phyloP scores from a whole-genome alignment of 768 basidiomycete species.

The Mycena galopus region DNA sequence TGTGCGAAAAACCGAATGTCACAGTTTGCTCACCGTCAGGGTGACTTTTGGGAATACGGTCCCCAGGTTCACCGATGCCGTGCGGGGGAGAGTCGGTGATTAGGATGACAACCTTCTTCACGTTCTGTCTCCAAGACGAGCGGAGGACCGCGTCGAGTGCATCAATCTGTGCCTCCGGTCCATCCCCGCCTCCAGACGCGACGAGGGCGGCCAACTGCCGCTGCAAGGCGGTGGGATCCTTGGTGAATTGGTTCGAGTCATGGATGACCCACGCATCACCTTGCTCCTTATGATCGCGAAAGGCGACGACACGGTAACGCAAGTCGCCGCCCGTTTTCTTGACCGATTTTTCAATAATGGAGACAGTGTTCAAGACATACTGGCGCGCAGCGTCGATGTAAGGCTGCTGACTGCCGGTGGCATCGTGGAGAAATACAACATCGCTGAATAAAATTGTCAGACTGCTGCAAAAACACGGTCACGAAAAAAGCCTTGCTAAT shows the following conservation, averaged over 20 bases:
- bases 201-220: constrained; percentile 52
- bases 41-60: constrained; percentile 23
- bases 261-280: constrained; percentile 61
- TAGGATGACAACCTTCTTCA: constrained; percentile 60
- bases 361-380: not conserved
- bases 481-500: constrained; percentile 12
- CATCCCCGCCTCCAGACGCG: constrained; percentile 58
- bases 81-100: constrained; percentile 68
- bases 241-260: constrained; percentile 54
- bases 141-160: constrained; percentile 58
- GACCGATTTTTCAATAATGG: constrained; percentile 51
- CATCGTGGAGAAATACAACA: constrained; percentile 60
- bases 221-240: constrained; percentile 51
- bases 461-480: constrained; percentile 6
- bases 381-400: constrained; percentile 41
- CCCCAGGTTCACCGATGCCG: constrained; percentile 48
- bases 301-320: constrained; percentile 62
- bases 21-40: constrained; percentile 23
- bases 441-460: constrained; percentile 41
- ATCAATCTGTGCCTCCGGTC: constrained; percentile 65
- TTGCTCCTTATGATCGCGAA: constrained; percentile 64
- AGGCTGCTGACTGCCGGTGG: constrained; percentile 56
- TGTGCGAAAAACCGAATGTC: constrained; percentile 5
- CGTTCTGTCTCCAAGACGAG: constrained; percentile 58
- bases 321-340: constrained; percentile 57